A percentile compares a stretch with the other conserved stretches of the same genome.
Evolutionary conservation across 2,329 filamentous ascomycete genomes (phyloP).

Genomic region (Graphiopsis chlorocephala): DNA sequence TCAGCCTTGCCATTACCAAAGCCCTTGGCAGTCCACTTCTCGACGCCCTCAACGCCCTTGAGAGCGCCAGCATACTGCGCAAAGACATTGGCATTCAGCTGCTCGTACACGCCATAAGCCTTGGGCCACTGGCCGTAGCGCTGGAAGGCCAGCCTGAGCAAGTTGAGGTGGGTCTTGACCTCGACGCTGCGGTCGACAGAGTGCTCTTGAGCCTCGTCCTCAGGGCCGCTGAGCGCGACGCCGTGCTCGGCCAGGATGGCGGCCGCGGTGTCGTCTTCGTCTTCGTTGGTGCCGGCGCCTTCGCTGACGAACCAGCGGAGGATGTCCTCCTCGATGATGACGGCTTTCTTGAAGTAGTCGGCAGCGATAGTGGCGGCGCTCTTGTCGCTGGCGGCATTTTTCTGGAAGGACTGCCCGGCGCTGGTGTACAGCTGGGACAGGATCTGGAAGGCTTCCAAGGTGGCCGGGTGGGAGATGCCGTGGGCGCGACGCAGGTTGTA

Average conservation of each 20-base stretch:
- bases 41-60: slow-evolving; percentile 44
- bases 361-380: slow-evolving; percentile 32
- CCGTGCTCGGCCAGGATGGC: slow-evolving; percentile 37
- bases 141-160: slow-evolving; percentile 42
- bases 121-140: slow-evolving; percentile 47
- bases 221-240: slow-evolving; percentile 29
- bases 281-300: slow-evolving; percentile 28
- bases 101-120: slow-evolving; percentile 48
- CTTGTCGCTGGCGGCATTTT: slow-evolving; percentile 37
- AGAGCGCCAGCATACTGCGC: slow-evolving; percentile 39
- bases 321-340: slow-evolving; percentile 34
- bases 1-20: slow-evolving; percentile 49
- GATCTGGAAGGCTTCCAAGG: slow-evolving; percentile 50
- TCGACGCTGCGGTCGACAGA: slow-evolving; percentile 29
- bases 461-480: slow-evolving; percentile 47
- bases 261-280: slow-evolving; percentile 38
- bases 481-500: slow-evolving; percentile 56
- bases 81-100: slow-evolving; percentile 46
- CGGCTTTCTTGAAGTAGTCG: slow-evolving; percentile 42
- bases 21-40: slow-evolving; percentile 48
- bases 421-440: slow-evolving; percentile 51
- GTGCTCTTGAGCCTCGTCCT: slow-evolving; percentile 22
- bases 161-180: slow-evolving; percentile 37
- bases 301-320: slow-evolving; percentile 29
- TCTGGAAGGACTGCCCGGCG: slow-evolving; percentile 39